phyloP scores from a whole-genome alignment of 163 green algal species.

The Chlorella variabilis region DNA sequence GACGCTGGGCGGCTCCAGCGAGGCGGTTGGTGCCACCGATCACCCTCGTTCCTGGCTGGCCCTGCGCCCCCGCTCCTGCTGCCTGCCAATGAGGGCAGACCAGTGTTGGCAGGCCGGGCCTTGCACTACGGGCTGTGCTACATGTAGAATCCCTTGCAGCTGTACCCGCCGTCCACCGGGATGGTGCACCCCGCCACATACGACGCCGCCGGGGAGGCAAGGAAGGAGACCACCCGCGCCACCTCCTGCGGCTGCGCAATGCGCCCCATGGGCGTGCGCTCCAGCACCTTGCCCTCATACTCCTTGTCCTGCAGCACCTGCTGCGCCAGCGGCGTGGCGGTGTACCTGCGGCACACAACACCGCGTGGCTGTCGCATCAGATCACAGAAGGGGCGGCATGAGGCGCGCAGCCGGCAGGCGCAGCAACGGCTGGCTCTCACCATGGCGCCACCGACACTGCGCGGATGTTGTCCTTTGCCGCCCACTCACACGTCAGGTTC shows the following conservation, averaged over 20 bases:
- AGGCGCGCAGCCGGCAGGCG: neutral
- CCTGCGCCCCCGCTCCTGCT: too few relatives aligned
- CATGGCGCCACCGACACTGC: slow-evolving; percentile 90
- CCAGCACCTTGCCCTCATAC: slow-evolving; percentile 69
- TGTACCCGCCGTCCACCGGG: slow-evolving; percentile 89
- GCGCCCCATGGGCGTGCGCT: slow-evolving; percentile 77
- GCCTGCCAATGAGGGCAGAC: too few relatives aligned
- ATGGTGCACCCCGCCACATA: slow-evolving; percentile 91
- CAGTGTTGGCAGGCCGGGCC: too few relatives aligned
- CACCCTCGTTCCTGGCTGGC: too few relatives aligned
- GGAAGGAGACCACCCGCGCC: slow-evolving; percentile 79
- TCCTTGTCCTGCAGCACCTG: slow-evolving; percentile 74
- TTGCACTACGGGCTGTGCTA: too few relatives aligned
- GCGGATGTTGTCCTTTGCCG: slow-evolving; percentile 74
- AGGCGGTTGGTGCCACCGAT: too few relatives aligned
- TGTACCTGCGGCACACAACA: slow-evolving; percentile 68
- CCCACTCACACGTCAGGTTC: slow-evolving; percentile 95
- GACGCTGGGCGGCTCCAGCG: too few relatives aligned
- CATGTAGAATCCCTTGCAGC: slow-evolving; percentile 69
- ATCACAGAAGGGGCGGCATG: neutral
- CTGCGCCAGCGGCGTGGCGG: slow-evolving; percentile 77
- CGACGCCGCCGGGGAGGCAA: slow-evolving; percentile 71
- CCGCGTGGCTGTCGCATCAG: neutral
- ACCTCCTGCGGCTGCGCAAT: slow-evolving; percentile 85
- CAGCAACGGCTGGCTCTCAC: slow-evolving; percentile 1